A percentile compares a stretch with the other conserved stretches of the same genome.
Evolutionary conservation across 805 yeast species (phyloP).

Genomic region (Candida coquimbonensis): DNA sequence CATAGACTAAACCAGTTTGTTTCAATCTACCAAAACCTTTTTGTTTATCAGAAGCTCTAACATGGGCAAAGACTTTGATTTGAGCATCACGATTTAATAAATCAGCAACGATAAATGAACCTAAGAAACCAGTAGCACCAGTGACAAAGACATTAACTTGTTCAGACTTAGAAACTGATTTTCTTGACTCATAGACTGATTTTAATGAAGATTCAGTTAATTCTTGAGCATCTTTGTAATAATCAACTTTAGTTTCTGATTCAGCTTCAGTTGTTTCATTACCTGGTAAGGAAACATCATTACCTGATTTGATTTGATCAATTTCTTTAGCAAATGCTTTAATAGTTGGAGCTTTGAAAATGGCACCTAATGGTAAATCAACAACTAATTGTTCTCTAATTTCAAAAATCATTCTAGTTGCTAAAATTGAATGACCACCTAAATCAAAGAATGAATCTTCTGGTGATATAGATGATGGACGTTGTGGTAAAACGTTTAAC

Average conservation of each 20-base stretch:
- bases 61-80: slow-evolving; percentile 77
- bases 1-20: slow-evolving; percentile 74
- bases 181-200: slow-evolving; percentile 37
- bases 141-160: slow-evolving; percentile 71
- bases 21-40: slow-evolving; percentile 73
- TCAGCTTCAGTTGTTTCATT: slow-evolving; percentile 19
- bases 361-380: slow-evolving; percentile 83
- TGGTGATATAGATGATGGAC: slow-evolving; percentile 69
- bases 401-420: slow-evolving; percentile 94
- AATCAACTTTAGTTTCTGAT: slow-evolving; percentile 34
- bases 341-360: slow-evolving; percentile 86
- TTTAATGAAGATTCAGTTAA: slow-evolving; percentile 36
- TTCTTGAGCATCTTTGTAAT: slow-evolving; percentile 68
- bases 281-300: slow-evolving; percentile 37
- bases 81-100: slow-evolving; percentile 50
- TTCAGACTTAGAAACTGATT: slow-evolving; percentile 28
- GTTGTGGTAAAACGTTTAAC: slow-evolving; percentile 77
- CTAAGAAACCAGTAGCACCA: slow-evolving; percentile 95
- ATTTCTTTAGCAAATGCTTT: slow-evolving; percentile 70
- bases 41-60: slow-evolving; percentile 65
- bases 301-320: slow-evolving; percentile 46
- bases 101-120: slow-evolving; percentile 80
- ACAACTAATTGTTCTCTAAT: slow-evolving; percentile 70
- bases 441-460: slow-evolving; percentile 91
- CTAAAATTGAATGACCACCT: slow-evolving; percentile 96